Evolutionary conservation across 2,329 filamentous ascomycete species (phyloP).

Genomic region (Tolypocladium inflatum): DNA sequence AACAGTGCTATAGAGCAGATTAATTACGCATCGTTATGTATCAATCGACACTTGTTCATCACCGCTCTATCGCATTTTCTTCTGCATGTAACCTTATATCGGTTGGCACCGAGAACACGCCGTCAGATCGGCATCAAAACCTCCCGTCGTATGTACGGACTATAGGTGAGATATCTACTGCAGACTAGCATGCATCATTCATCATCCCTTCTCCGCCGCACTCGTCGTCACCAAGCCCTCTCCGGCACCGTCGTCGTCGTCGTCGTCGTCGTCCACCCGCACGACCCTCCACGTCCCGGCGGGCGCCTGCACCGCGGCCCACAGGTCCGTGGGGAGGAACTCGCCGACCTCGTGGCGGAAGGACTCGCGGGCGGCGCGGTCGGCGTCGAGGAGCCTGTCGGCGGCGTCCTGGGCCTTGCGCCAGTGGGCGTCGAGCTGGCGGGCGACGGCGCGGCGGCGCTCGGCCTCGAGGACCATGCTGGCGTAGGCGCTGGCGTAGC

Average conservation of each 20-base stretch:
- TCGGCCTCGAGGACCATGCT: constrained; percentile 76
- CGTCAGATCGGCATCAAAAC: neutral
- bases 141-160: neutral
- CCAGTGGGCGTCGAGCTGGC: constrained; percentile 64
- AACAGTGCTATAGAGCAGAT: neutral
- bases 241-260: constrained; percentile 1
- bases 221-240: neutral
- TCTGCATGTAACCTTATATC: too few relatives aligned
- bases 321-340: constrained; percentile 79
- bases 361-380: constrained; percentile 61
- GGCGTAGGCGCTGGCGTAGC: constrained; percentile 77
- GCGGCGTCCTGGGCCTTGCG: constrained; percentile 70
- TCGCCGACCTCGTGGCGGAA: constrained; percentile 80
- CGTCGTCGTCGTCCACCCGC: constrained; percentile 22
- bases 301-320: constrained; percentile 62
- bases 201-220: neutral
- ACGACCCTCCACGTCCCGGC: constrained; percentile 43
- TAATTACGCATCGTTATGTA: neutral
- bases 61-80: neutral
- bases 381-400: constrained; percentile 63
- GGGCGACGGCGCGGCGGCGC: constrained; percentile 62
- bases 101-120: neutral
- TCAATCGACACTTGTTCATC: neutral
- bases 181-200: too few relatives aligned
- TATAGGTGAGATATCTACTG: neutral